Evolutionary conservation across 163 green algal species (phyloP), one percentile per base, ranked within the genome.

Genomic region (Trebouxia gelatinosa): DNA sequence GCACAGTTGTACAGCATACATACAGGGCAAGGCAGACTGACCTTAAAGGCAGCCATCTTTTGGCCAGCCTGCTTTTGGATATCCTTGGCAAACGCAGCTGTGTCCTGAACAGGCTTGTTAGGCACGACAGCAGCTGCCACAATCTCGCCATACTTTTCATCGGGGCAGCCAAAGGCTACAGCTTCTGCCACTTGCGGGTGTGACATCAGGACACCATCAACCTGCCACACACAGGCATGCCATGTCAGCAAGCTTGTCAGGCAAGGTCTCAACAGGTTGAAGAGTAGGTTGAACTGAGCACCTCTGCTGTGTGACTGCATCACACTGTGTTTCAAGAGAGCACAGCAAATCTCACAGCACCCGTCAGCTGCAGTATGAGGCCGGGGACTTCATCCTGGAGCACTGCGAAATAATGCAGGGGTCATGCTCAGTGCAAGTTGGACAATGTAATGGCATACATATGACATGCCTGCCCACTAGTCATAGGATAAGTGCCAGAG

Each of bases 131-230:
- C 92, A 13, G 91, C 92, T 9, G 85, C 86, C 62, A 97, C 92
- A 43, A 89, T 81, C 84, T 97, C 92, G 0, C 92, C 92, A 64
- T 93, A 96, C 83, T 95, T 92, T 3, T 90, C 81, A 74, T 97
- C 91, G 9, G 92, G 92, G 1, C 82, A 89, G 0, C 81, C 91
- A 74, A 97, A 97, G 1, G 90, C 86, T 2, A 95, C 92, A 0
- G 92, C 92, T 80, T 96, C 87, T 3, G 85, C 84, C 32, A 97
- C 91, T 0, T 68, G 59, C 0, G 89, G 90, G 77, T 96, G 91
- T 0, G 78, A 74, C 75, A 97, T 78, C 82, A 97, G 77, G 19
- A 86, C 87, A 23, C 78, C 77, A 37, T 97, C 92, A 58, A 96
- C 88, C 87, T 92, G 82, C n/a, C 39, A 74, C 7, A 6, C n/a